A percentile compares a stretch with the other conserved stretches of the same genome.
phyloP scores from a whole-genome alignment of 108 stramenopile species.

The Cyclotella sp. region DNA sequence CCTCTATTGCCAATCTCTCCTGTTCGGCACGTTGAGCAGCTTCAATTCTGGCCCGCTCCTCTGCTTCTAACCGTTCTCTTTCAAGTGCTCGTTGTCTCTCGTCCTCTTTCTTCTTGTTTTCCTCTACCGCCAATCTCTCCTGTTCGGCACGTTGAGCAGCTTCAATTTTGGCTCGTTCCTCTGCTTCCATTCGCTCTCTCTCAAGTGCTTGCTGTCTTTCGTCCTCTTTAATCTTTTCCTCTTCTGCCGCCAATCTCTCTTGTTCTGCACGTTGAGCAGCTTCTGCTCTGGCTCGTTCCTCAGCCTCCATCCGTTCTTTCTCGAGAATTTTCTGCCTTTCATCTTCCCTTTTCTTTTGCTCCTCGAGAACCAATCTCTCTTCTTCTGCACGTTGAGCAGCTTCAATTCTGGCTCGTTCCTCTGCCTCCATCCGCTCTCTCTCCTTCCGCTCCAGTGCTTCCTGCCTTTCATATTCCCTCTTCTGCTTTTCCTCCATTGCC shows the following conservation, averaged over 20 bases:
- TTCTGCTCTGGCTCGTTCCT: neutral
- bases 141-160: no score
- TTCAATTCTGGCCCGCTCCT: no score
- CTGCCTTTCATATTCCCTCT: slow-evolving; percentile 1
- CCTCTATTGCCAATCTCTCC: no score
- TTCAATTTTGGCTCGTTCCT: no score
- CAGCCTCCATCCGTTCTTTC: neutral
- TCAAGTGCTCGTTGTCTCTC: neutral
- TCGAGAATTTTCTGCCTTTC: neutral
- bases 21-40: no score
- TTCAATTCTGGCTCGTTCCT: slow-evolving; percentile 13
- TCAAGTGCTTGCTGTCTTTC: neutral
- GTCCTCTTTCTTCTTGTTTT: no score
- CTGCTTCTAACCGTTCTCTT: no score
- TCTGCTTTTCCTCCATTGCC: slow-evolving; percentile 15
- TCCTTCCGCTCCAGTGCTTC: neutral
- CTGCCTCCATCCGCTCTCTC: slow-evolving; percentile 7
- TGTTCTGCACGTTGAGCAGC: slow-evolving; percentile 7
- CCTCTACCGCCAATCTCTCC: no score
- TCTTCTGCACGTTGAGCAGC: slow-evolving; percentile 5
- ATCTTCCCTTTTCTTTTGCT: neutral
- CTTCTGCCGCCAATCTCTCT: slow-evolving; percentile 3
- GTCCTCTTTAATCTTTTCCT: neutral
- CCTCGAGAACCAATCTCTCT: slow-evolving; percentile 10
- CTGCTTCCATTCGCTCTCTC: no score